Base-by-base conservation (phyloP, 176 grass and related monocot genomes). In the Chrysopogon serrulatus region DNA sequence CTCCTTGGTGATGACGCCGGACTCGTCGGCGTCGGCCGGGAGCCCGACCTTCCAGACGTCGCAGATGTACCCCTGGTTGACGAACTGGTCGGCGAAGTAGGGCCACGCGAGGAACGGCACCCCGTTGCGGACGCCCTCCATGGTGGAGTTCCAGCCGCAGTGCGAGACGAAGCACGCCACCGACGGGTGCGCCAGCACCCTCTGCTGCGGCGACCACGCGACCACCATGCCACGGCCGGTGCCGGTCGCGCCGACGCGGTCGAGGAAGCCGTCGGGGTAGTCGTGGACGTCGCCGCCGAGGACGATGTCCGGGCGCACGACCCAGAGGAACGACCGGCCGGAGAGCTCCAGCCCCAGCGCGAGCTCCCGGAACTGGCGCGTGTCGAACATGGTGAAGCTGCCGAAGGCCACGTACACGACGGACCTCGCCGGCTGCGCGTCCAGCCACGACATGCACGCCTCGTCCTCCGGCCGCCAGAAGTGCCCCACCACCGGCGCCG, bases 321-420 rank as follows among this genome's bases (percentile, higher is more conserved):
- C 81, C 87, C 87, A 89, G 18, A 89, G 76, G 61, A 81, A 89
- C 19, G 68, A 47, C 68, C 79, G 10, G 32, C 79, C 67, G 75
- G 45, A 80, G 21, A 74, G 78, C 42, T 89, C 87, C 13, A 89
- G 82, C 63, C 87, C 87, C 37, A 85, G 54, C 1, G 87, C 87
- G 27, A 90, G 69, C 88, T 90, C 88, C 76, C 6, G 23, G 54
- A 86, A 86, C 69, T 90, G 88, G 1, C 40, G 73, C 54, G 31
- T 35, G 57, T 74, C 37, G 43, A 91, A 84, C 60, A 76, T 68
- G 45, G 85, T 79, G 26, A 83, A 37, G n/a, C 89, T 91, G 15
- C 89, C 89, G 47, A 91, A 91, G 31, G 89, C 85, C 1, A 88
- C 78, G 71, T 87, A 91, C 63, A 85, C 32, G 1, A 91, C 89